A percentile compares a stretch with the other conserved stretches of the same genome.
Evolutionary conservation across 768 basidiomycete genomes (phyloP).

Genomic region (Podaxis sp.): DNA sequence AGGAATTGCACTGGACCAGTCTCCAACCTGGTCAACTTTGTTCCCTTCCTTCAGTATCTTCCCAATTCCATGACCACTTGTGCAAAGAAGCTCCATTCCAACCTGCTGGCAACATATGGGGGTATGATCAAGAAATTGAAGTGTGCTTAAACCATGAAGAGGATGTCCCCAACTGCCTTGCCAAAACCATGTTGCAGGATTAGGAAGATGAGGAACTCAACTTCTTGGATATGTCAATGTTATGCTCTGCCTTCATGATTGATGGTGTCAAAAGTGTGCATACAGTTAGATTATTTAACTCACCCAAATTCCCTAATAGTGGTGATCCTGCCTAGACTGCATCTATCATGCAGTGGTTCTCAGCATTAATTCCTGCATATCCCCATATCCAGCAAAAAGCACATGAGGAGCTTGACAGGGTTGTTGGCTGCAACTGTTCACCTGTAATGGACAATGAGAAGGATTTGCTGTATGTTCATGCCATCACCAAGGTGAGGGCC

Average conservation of each 20-base stretch:
- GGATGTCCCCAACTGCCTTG: slow-evolving; percentile 41
- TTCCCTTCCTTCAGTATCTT: slow-evolving; percentile 39
- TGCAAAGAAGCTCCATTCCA: slow-evolving; percentile 37
- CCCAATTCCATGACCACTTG: slow-evolving; percentile 38
- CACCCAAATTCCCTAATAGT: too few species aligned
- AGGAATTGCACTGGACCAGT: slow-evolving; percentile 44
- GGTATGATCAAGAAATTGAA: slow-evolving; percentile 39
- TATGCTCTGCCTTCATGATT: slow-evolving; percentile 44
- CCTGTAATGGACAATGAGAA: slow-evolving; percentile 21
- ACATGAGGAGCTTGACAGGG: slow-evolving; percentile 26
- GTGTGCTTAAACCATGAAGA: slow-evolving; percentile 34
- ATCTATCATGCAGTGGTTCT: slow-evolving; percentile 39
- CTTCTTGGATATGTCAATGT: slow-evolving; percentile 37
- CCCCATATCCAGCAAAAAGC: slow-evolving; percentile 21
- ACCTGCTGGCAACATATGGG: slow-evolving; percentile 37
- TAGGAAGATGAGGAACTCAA: slow-evolving; percentile 37
- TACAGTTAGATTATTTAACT: too few species aligned
- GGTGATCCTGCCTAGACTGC: slow-evolving; percentile 26
- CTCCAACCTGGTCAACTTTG: slow-evolving; percentile 46
- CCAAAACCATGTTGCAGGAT: slow-evolving; percentile 33
- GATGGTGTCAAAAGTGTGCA: slow-evolving; percentile 39
- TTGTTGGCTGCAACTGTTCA: slow-evolving; percentile 18
- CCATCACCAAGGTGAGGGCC: slow-evolving; percentile 21
- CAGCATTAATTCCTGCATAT: slow-evolving; percentile 24
- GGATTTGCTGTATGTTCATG: slow-evolving; percentile 20